A percentile compares a stretch with the other conserved stretches of the same genome.
Conservation (phyloP, 2,329 filamentous ascomycete genomes). For the Albifimbria verrucaria region DNA sequence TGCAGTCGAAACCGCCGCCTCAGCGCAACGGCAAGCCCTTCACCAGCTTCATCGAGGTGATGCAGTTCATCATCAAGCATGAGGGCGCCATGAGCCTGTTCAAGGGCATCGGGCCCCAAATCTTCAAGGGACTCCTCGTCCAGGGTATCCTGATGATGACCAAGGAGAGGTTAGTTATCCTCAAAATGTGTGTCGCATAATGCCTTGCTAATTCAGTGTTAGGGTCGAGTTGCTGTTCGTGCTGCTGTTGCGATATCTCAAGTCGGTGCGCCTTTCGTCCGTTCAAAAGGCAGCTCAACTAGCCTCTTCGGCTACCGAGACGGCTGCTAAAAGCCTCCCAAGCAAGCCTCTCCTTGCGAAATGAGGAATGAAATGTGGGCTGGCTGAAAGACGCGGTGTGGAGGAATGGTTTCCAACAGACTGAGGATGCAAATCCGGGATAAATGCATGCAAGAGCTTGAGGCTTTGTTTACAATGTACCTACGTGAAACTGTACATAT, state of each 20-base stretch:
- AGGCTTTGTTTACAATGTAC: too few relatives aligned
- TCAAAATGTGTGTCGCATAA: not conserved
- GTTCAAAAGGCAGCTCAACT: conserved; percentile 64
- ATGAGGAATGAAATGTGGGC: too few relatives aligned
- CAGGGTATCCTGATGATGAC: conserved; percentile 99
- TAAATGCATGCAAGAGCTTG: too few relatives aligned
- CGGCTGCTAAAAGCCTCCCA: conserved; percentile 39
- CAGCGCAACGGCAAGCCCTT: conserved; percentile 85
- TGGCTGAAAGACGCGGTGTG: too few relatives aligned
- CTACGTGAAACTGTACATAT: too few relatives aligned
- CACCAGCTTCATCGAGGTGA: conserved; percentile 89
- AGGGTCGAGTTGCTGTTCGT: conserved; percentile 88
- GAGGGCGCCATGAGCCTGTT: conserved; percentile 84
- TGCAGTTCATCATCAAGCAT: conserved; percentile 87
- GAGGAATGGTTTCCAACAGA: too few relatives aligned
- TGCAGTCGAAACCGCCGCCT: conserved; percentile 89
- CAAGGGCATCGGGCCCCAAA: conserved; percentile 94
- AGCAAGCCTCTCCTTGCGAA: conserved; percentile 19
- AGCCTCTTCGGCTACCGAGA: conserved; percentile 45
- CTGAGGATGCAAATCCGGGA: too few relatives aligned
- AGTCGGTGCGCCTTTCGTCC: conserved; percentile 65
- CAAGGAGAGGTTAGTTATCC: conserved; percentile 73
- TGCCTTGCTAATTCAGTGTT: conserved; percentile 12
- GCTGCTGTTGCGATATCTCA: conserved; percentile 78
- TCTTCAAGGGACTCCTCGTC: conserved; percentile 87